These are phyloP conservation scores for Clohesyomyces aquaticus DNA, from an alignment of 495 filamentous ascomycete genomes.

Conservation along the genomic window DNA sequence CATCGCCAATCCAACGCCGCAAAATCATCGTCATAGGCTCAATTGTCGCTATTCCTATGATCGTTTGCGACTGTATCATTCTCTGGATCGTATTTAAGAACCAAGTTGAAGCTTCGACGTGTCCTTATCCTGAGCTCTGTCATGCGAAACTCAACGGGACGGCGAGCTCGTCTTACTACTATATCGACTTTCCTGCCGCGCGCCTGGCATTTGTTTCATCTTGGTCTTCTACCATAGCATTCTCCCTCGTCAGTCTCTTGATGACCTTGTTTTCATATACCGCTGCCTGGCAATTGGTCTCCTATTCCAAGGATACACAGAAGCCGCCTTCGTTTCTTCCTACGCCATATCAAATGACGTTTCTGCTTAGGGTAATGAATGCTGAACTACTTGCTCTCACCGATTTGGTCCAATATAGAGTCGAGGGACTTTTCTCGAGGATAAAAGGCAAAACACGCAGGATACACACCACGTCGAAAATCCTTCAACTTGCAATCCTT, in stretches of 20 bases:
- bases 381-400: conserved; percentile 16
- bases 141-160: background rate
- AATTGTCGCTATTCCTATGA: conserved; percentile 9
- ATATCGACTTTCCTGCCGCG: conserved; percentile 17
- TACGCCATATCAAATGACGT: conserved; percentile 18
- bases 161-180: conserved; percentile 4
- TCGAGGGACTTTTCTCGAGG: conserved; percentile 5
- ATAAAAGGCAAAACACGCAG: background rate
- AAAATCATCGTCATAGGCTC: background rate
- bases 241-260: conserved; percentile 15
- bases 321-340: background rate
- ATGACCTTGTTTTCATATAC: conserved; percentile 15
- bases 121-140: conserved; percentile 22
- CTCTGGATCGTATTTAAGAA: conserved; percentile 3
- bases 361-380: conserved; percentile 19
- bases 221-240: conserved; percentile 19
- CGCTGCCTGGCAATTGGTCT: background rate
- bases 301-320: background rate
- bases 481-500: background rate
- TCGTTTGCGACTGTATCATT: background rate
- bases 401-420: background rate
- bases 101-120: background rate
- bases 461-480: background rate
- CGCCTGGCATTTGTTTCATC: conserved; percentile 23
- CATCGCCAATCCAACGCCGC: no score